Conservation (phyloP, 768 basidiomycete genomes). For the Austroboletus eburneus region DNA sequence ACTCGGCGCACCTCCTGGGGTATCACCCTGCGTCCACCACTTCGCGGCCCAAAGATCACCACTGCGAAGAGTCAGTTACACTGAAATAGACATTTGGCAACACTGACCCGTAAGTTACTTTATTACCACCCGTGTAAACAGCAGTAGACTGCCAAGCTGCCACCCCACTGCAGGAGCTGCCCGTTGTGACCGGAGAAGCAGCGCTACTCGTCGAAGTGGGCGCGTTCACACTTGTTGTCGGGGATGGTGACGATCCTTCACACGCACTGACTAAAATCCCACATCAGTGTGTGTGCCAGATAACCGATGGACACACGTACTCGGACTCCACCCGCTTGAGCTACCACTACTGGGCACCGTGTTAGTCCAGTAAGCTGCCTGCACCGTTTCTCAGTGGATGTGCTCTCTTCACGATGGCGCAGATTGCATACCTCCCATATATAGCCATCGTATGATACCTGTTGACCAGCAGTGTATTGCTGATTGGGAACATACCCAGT, state of each 20-base stretch:
- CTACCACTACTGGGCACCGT: conserved; percentile 43
- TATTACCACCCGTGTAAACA: conserved; percentile 48
- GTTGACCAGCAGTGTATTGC: conserved; percentile 46
- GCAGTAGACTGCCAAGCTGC: conserved; percentile 44
- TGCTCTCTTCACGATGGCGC: not conserved
- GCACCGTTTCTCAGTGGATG: not conserved
- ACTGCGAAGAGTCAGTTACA: conserved; percentile 5
- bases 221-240: conserved; percentile 1
- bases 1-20: conserved; percentile 36
- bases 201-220: conserved; percentile 10
- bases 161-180: conserved; percentile 43
- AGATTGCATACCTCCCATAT: conserved; percentile 52
- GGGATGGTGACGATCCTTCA: conserved; percentile 7
- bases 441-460: conserved; percentile 56
- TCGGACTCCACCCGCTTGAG: conserved; percentile 61
- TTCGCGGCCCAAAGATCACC: conserved; percentile 45
- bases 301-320: conserved; percentile 34
- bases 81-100: not conserved
- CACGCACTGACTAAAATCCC: conserved; percentile 21
- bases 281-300: not conserved
- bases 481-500: conserved; percentile 47
- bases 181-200: conserved; percentile 16
- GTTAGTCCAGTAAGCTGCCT: conserved; percentile 62
- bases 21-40: conserved; percentile 60
- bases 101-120: conserved; percentile 50